Percentiles rank a stretch among this genome's conserved stretches.
Evolutionary conservation across 139 green algal species (phyloP).

Genomic region (Spirogloea muscicola): DNA sequence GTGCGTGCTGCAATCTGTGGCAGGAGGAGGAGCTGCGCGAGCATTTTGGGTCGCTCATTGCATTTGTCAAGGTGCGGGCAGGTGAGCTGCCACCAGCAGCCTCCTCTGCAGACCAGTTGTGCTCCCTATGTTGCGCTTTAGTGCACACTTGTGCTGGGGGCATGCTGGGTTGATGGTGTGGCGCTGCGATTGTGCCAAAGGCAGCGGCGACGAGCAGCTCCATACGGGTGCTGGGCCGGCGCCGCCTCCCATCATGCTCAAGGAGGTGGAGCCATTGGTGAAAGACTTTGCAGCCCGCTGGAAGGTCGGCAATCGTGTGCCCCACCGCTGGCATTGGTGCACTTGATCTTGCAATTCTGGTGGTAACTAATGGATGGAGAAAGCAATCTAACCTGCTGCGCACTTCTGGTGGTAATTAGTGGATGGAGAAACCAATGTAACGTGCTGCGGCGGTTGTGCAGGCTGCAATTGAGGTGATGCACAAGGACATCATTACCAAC

Average conservation of each 20-base stretch:
- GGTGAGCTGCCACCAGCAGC: too few relatives aligned
- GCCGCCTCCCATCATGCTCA: slow-evolving; percentile 19
- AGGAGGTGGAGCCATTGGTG: slow-evolving; percentile 55
- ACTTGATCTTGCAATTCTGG: too few relatives aligned
- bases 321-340: too few relatives aligned
- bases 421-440: too few relatives aligned
- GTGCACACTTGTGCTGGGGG: too few relatives aligned
- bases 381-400: too few relatives aligned
- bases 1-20: neutral
- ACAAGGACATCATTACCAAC: slow-evolving; percentile 69
- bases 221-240: neutral
- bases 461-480: slow-evolving; percentile 68
- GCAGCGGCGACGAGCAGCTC: neutral
- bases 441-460: slow-evolving; percentile 27
- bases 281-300: slow-evolving; percentile 70
- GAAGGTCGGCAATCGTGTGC: slow-evolving; percentile 57
- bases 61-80: slow-evolving; percentile 65
- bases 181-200: neutral
- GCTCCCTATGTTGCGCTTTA: too few relatives aligned
- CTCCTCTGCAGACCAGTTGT: too few relatives aligned
- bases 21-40: slow-evolving; percentile 72
- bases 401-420: too few relatives aligned
- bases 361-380: too few relatives aligned
- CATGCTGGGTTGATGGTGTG: too few relatives aligned
- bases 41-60: slow-evolving; percentile 70